These are phyloP conservation scores for Paxillus rubicundulus DNA, from an alignment of 768 basidiomycete species.

Conservation along the genomic window DNA sequence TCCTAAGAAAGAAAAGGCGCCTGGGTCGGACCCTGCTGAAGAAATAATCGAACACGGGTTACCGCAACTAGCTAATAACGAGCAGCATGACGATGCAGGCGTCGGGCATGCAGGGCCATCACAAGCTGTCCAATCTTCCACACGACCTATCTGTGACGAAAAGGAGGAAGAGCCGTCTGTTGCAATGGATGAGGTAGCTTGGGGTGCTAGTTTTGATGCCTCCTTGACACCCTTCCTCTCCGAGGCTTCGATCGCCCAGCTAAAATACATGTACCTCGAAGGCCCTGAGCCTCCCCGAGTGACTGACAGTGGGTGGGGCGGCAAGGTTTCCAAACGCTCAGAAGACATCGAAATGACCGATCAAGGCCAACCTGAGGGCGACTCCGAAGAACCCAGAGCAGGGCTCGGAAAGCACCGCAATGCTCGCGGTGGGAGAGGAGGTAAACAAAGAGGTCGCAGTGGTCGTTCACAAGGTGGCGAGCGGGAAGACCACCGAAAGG, in stretches of 20 bases:
- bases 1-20: constrained; percentile 37
- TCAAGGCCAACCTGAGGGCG: constrained; percentile 13
- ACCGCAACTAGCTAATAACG: constrained; percentile 13
- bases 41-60: constrained; percentile 11
- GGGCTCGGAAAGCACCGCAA: constrained; percentile 41
- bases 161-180: neutral
- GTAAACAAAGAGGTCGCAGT: constrained; percentile 45
- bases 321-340: constrained; percentile 38
- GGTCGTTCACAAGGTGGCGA: constrained; percentile 38
- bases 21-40: constrained; percentile 26
- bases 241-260: constrained; percentile 50
- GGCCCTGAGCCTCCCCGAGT: constrained; percentile 75
- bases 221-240: constrained; percentile 64
- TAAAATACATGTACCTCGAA: constrained; percentile 77
- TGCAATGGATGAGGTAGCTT: constrained; percentile 42
- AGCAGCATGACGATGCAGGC: constrained; percentile 4
- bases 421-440: constrained; percentile 41
- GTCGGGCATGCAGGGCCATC: constrained; percentile 2
- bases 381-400: constrained; percentile 23
- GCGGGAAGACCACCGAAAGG: constrained; percentile 67
- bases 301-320: constrained; percentile 75
- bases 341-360: constrained; percentile 21
- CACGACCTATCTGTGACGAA: neutral
- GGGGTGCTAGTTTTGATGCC: constrained; percentile 61
- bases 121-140: neutral